phyloP scores from a whole-genome alignment of 352 stramenopile species.

The Pythium biforme region DNA sequence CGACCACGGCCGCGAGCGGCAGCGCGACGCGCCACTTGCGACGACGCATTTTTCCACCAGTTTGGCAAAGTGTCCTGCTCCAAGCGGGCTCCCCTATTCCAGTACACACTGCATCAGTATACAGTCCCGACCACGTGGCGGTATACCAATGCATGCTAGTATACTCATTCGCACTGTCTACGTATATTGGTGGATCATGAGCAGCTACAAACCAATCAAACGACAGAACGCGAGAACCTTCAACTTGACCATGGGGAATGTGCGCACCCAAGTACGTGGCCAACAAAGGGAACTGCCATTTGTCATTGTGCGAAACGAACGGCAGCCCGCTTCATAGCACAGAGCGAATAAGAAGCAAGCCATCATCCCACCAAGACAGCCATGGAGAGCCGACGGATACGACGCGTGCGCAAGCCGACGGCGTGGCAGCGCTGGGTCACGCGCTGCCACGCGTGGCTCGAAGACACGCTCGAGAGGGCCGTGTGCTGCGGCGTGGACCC shows the following conservation, averaged over 20 bases:
- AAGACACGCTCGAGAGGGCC: constrained; percentile 23
- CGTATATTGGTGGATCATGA: constrained; percentile 9
- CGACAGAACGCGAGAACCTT: constrained; percentile 20
- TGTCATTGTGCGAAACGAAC: constrained; percentile 8
- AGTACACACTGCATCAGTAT: constrained; percentile 5
- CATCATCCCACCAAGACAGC: constrained; percentile 8
- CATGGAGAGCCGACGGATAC: constrained; percentile 21
- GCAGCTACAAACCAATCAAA: constrained; percentile 16
- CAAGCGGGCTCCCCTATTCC: background rate
- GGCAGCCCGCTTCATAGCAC: background rate
- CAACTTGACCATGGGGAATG: constrained; percentile 5
- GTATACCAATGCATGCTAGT: constrained; percentile 7
- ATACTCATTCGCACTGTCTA: constrained; percentile 17
- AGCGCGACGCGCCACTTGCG: constrained; percentile 11
- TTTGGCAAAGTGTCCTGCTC: background rate
- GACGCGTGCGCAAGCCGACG: constrained; percentile 24
- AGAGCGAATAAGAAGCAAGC: background rate
- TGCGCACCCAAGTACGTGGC: too few relatives aligned
- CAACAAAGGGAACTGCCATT: too few relatives aligned
- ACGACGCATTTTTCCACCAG: constrained; percentile 9
- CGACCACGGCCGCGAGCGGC: constrained; percentile 13
- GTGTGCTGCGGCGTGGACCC: constrained; percentile 27
- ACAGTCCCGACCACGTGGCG: constrained; percentile 4
- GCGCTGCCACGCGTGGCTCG: constrained; percentile 22
- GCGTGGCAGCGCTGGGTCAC: constrained; percentile 17